A percentile compares a stretch with the other conserved stretches of the same genome.
Evolutionary conservation across 306 rosid species (phyloP).

Genomic region (Acacia melanoxylon): DNA sequence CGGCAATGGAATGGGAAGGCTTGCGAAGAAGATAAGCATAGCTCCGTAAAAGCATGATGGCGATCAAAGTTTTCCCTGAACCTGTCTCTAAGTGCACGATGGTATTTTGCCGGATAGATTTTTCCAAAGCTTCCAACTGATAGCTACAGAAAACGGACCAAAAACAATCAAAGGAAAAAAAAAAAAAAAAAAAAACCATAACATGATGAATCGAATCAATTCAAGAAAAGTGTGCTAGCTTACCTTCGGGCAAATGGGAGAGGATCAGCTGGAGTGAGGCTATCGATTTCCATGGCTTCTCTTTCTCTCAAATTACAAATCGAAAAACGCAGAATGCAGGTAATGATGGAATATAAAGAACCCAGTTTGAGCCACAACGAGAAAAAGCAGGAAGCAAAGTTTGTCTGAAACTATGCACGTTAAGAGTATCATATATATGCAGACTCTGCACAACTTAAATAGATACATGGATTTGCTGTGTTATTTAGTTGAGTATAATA

Average conservation of each 20-base stretch:
- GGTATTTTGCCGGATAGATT: slow-evolving; percentile 61
- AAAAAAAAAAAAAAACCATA: neutral
- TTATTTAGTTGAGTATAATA: too few species aligned
- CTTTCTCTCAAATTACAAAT: neutral
- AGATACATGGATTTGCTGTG: too few species aligned
- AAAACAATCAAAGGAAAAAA: neutral
- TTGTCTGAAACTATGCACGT: too few species aligned
- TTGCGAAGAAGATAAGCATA: slow-evolving; percentile 66
- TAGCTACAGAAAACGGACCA: slow-evolving; percentile 49
- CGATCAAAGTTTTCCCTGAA: slow-evolving; percentile 88
- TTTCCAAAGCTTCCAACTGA: slow-evolving; percentile 77
- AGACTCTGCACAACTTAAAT: too few species aligned
- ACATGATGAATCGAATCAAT: neutral
- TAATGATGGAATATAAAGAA: neutral
- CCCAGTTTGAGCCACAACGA: neutral
- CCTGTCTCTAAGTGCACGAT: slow-evolving; percentile 85
- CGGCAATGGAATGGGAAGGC: slow-evolving; percentile 62
- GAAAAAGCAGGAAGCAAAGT: too few species aligned
- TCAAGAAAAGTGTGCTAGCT: slow-evolving; percentile 35
- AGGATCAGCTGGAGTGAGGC: slow-evolving; percentile 31
- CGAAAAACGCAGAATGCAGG: neutral
- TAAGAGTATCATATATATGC: too few species aligned
- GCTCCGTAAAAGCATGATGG: slow-evolving; percentile 83
- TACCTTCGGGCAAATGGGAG: slow-evolving; percentile 83
- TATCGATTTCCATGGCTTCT: slow-evolving; percentile 36